Percentiles rank a stretch among this genome's conserved stretches.
phyloP scores from a whole-genome alignment of 2,329 filamentous ascomycete species.

The Cladophialophora yegresii region DNA sequence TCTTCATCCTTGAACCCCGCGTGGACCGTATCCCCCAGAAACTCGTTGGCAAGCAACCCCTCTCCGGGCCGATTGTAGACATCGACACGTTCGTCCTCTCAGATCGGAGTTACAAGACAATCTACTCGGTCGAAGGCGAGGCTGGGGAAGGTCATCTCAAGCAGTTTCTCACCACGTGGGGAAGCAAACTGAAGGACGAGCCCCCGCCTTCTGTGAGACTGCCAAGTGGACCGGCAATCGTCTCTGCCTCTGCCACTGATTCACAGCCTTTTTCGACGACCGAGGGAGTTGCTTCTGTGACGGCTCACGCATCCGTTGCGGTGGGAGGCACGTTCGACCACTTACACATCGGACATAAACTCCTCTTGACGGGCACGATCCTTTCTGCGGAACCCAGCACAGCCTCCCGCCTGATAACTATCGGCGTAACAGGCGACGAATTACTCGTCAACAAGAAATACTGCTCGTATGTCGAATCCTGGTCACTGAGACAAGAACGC shows the following conservation, averaged over 20 bases:
- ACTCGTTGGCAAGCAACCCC: slow-evolving; percentile 20
- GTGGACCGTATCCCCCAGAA: slow-evolving; percentile 9
- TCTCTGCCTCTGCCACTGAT: not conserved
- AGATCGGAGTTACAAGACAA: slow-evolving; percentile 36
- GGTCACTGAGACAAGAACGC: slow-evolving; percentile 69
- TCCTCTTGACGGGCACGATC: slow-evolving; percentile 85
- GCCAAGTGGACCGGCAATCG: slow-evolving; percentile 28
- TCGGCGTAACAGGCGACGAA: slow-evolving; percentile 87
- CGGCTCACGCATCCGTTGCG: slow-evolving; percentile 64
- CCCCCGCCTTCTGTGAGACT: slow-evolving; percentile 26
- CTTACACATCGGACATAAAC: slow-evolving; percentile 90
- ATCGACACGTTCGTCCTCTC: slow-evolving; percentile 50
- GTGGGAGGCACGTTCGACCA: slow-evolving; percentile 97
- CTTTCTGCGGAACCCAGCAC: slow-evolving; percentile 60
- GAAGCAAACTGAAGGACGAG: slow-evolving; percentile 19
- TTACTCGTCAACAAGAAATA: slow-evolving; percentile 88
- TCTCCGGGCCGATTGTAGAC: slow-evolving; percentile 54
- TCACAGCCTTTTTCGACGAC: not conserved
- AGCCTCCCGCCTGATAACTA: slow-evolving; percentile 56
- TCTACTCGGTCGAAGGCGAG: slow-evolving; percentile 42
- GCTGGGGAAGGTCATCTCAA: slow-evolving; percentile 48
- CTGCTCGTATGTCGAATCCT: slow-evolving; percentile 75
- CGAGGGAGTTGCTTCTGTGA: slow-evolving; percentile 19
- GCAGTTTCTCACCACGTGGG: slow-evolving; percentile 37
- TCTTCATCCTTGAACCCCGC: slow-evolving; percentile 63